Evolutionary conservation across 768 basidiomycete genomes (phyloP).

Genomic region (Termitomyces sp.): DNA sequence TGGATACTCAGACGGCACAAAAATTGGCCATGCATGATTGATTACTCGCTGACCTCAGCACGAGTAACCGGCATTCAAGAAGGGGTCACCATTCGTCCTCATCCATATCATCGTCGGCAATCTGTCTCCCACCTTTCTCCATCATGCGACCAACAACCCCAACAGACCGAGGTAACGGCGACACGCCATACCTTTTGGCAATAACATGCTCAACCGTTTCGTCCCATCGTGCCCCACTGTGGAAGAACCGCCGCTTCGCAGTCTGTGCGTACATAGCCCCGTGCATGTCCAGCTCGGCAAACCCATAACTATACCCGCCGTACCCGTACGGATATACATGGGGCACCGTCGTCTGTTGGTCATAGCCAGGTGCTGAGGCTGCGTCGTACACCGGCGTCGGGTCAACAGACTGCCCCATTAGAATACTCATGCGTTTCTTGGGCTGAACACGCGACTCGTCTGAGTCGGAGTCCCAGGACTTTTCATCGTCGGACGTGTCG

Average conservation of each 20-base stretch:
- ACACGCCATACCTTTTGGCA: slow-evolving; percentile 14
- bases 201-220: slow-evolving; percentile 21
- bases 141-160: slow-evolving; percentile 14
- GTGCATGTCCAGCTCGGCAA: slow-evolving; percentile 32
- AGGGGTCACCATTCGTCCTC: slow-evolving; percentile 23
- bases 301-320: slow-evolving; percentile 35
- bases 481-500: slow-evolving; percentile 42
- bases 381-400: slow-evolving; percentile 37
- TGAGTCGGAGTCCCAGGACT: slow-evolving; percentile 37
- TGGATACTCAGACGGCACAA: not conserved
- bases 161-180: slow-evolving; percentile 10
- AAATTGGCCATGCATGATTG: not conserved
- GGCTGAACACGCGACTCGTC: slow-evolving; percentile 34
- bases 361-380: not conserved
- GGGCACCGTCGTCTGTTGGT: not conserved
- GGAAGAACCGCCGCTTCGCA: slow-evolving; percentile 55
- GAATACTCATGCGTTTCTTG: slow-evolving; percentile 63
- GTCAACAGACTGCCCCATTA: slow-evolving; percentile 57
- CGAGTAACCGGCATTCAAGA: not conserved
- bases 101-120: slow-evolving; percentile 14
- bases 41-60: not conserved
- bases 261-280: slow-evolving; percentile 25
- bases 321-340: slow-evolving; percentile 24
- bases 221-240: slow-evolving; percentile 36
- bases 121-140: slow-evolving; percentile 19